Conservation (phyloP, 371 early-diverging fungal genomes). For the Fennellomyces sp. region DNA sequence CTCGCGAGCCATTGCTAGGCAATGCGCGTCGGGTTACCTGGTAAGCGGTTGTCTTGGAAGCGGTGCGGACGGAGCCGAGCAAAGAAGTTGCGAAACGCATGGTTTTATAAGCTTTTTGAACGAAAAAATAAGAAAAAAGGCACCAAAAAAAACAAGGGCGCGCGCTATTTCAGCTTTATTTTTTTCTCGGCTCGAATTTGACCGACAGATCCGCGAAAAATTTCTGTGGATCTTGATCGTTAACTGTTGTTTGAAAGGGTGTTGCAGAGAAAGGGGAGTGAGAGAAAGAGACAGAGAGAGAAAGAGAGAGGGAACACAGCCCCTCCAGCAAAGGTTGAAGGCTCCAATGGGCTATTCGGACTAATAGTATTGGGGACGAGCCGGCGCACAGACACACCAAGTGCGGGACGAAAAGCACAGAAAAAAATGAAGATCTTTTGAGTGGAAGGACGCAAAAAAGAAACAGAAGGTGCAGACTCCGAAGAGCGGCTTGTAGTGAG, state of each 20-base stretch:
- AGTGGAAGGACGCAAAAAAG: neutral
- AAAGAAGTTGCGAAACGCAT: constrained; percentile 40
- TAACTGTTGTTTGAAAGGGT: neutral
- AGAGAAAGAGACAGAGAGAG: neutral
- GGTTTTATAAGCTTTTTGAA: constrained; percentile 1
- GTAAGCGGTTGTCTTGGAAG: constrained; percentile 3
- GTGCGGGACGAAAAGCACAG: no score
- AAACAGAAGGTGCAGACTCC: neutral
- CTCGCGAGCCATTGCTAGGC: neutral
- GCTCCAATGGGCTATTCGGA: no score
- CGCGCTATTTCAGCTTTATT: neutral
- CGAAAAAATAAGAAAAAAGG: constrained; percentile 1
- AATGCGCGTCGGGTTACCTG: constrained; percentile 4
- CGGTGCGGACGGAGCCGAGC: constrained; percentile 24
- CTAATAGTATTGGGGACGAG: no score
- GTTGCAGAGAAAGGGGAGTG: neutral
- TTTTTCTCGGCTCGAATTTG: neutral
- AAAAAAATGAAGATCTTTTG: neutral
- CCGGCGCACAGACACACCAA: neutral
- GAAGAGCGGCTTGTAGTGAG: no score
- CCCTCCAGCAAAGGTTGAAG: no score
- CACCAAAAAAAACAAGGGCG: neutral
- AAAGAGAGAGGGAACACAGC: neutral
- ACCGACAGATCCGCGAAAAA: no score
- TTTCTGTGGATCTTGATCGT: no score